phyloP scores from a whole-genome alignment of 2,329 filamentous ascomycete genomes.

The Penicillium sp. region DNA sequence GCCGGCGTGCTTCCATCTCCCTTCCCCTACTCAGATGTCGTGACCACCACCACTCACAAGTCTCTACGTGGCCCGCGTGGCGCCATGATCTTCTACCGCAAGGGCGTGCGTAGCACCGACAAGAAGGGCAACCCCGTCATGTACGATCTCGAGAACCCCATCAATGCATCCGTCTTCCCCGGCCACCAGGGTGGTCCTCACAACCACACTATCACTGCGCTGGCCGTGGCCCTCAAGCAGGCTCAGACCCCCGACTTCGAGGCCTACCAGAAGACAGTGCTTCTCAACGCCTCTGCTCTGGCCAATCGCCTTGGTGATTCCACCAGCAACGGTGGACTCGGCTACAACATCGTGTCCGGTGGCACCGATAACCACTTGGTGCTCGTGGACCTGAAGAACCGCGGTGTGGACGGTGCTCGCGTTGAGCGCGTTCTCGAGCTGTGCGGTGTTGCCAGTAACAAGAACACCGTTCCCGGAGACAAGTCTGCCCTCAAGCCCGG shows the following conservation, averaged over 20 bases:
- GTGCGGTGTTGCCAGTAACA: conserved; percentile 96
- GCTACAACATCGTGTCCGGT: conserved; percentile 91
- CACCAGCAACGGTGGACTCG: conserved; percentile 67
- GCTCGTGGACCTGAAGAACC: conserved; percentile 85
- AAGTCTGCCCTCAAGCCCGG: conserved; percentile 90
- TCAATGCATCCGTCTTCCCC: conserved; percentile 99
- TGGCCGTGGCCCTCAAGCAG: conserved; percentile 93
- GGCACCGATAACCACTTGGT: conserved; percentile 99
- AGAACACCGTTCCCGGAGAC: conserved; percentile 97
- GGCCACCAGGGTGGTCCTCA: conserved; percentile 98
- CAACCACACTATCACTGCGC: conserved; percentile 98
- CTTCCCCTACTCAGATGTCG: conserved; percentile 89
- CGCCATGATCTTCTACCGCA: conserved; percentile 99
- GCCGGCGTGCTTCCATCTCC: conserved; percentile 91
- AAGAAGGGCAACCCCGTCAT: conserved; percentile 87
- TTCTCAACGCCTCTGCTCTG: conserved; percentile 89
- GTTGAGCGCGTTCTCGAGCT: conserved; percentile 89
- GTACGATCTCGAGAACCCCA: conserved; percentile 92
- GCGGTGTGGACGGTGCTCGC: conserved; percentile 83
- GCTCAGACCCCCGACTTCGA: conserved; percentile 87
- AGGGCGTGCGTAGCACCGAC: conserved; percentile 86
- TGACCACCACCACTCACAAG: conserved; percentile 99
- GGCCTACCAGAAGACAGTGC: conserved; percentile 87
- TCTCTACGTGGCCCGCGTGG: conserved; percentile 94
- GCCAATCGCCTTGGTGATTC: conserved; percentile 70